Base-by-base conservation (phyloP, 2,329 filamentous ascomycete genomes). In the Fusarium gaditjirri region DNA sequence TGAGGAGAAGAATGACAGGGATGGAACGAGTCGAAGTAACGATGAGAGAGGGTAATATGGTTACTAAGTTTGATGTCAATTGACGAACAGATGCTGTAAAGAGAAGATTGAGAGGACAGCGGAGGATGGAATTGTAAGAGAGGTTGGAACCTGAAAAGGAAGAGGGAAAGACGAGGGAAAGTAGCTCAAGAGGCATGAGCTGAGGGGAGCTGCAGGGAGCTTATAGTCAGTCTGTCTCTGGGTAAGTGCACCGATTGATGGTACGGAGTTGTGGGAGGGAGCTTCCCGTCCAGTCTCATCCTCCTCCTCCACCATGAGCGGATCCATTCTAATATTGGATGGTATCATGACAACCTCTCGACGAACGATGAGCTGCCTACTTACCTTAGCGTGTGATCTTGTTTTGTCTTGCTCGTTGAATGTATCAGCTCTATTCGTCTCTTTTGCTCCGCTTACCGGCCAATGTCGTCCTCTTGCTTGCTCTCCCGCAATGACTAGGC, bases 261-360 rank as follows among this genome's bases (percentile, higher is more conserved):
- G 56, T 33, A 33, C 31, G 31, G 31, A 33, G 31, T 33, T 7
- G 39, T 62, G 61, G 54, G 58, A 60, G 52, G 67, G 65, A 73
- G 66, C 60, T 62, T 66, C 49, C 63, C 31, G n/a, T 27, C 46
- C 21, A 42, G 64, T 43, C 21, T 62, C 25, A 25, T 25, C 49
- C 57, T 56, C 27, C 27, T 29, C 27, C 27, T 8, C 64, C 43
- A 63, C 31, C 36, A 55, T 42, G 63, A 35, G 36, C 31, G 29
- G 56, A 55, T 61, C 56, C 65, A 35, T 39, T 23, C 46, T 29
- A 46, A 21, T 44, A 53, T 25, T 25, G 25, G 25, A 25, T 58
- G 46, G 38, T 57, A 70, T 73, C 70, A 73, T 72, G 70, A 73
- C 65, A 72, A 70, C 65, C 59, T 65, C 65, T 65, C 59, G 46